Conservation (phyloP, 768 basidiomycete genomes). For the Boletus reticuloceps region DNA sequence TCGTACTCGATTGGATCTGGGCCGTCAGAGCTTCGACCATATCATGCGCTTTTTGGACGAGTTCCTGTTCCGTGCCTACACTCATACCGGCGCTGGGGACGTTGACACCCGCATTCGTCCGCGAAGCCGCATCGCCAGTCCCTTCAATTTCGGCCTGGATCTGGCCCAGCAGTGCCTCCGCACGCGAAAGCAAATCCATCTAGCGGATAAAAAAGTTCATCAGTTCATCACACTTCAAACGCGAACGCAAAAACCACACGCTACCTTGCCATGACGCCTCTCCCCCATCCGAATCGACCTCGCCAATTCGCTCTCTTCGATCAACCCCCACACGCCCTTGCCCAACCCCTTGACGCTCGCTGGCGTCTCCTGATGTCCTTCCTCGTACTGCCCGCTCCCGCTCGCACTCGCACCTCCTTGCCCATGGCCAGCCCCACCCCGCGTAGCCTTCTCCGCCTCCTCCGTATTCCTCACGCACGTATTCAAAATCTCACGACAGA, state of each 20-base stretch:
- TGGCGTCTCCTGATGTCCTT: conserved; percentile 21
- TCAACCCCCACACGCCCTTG: conserved; percentile 81
- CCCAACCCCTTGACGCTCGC: conserved; percentile 51
- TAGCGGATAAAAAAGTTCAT: neutral
- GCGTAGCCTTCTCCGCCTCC: conserved; percentile 54
- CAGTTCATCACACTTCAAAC: neutral
- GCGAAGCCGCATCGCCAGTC: conserved; percentile 1
- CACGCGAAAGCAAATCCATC: conserved; percentile 29
- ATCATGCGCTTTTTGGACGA: conserved; percentile 50
- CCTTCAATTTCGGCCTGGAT: conserved; percentile 28
- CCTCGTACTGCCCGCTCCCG: neutral
- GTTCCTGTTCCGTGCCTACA: conserved; percentile 26
- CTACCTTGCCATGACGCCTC: conserved; percentile 43
- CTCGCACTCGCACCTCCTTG: no score
- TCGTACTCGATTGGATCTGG: conserved; percentile 45
- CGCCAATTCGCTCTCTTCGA: conserved; percentile 82
- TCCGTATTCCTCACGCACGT: conserved; percentile 94
- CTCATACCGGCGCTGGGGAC: neutral
- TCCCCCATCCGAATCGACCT: conserved; percentile 55
- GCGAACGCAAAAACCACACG: conserved; percentile 22
- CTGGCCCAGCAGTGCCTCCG: conserved; percentile 39
- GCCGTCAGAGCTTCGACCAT: conserved; percentile 50
- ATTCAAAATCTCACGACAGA: conserved; percentile 87
- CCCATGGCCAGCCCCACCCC: neutral
- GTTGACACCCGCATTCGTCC: neutral